phyloP scores from a whole-genome alignment of 371 early-diverging fungal genomes.

The Gilbertella persicaria region DNA sequence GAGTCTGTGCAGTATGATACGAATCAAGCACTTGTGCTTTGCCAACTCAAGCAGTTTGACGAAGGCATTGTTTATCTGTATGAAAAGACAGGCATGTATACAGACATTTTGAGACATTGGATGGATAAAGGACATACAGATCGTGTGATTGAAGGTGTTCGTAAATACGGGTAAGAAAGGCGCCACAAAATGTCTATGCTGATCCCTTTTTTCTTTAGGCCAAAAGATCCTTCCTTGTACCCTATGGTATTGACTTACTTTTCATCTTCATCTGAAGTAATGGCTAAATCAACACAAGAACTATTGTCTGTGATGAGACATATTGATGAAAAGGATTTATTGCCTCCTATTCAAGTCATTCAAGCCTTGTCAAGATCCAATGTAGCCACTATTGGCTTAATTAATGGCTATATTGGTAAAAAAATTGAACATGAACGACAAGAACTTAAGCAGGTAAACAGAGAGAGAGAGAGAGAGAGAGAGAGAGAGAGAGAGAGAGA shows the following conservation, averaged over 20 bases:
- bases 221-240: slow-evolving; percentile 79
- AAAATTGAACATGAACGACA: slow-evolving; percentile 73
- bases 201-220: slow-evolving; percentile 29
- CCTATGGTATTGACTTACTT: slow-evolving; percentile 83
- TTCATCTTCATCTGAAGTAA: slow-evolving; percentile 66
- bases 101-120: slow-evolving; percentile 78
- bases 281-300: slow-evolving; percentile 55
- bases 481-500: slow-evolving; percentile 26
- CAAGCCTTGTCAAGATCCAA: slow-evolving; percentile 82
- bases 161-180: slow-evolving; percentile 74
- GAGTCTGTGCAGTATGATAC: slow-evolving; percentile 74
- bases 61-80: slow-evolving; percentile 86
- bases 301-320: slow-evolving; percentile 74
- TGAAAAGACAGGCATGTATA: slow-evolving; percentile 80
- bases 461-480: slow-evolving; percentile 19
- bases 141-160: slow-evolving; percentile 73
- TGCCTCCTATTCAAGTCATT: slow-evolving; percentile 88
- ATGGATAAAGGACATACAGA: slow-evolving; percentile 79
- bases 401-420: slow-evolving; percentile 78
- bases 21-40: slow-evolving; percentile 89
- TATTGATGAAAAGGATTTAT: slow-evolving; percentile 81
- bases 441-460: slow-evolving; percentile 61
- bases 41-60: slow-evolving; percentile 79
- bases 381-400: slow-evolving; percentile 83
- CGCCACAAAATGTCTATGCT: not conserved